These are phyloP conservation scores for Cercospora beticola DNA, from an alignment of 2,329 filamentous ascomycete species.

Conservation along the genomic window DNA sequence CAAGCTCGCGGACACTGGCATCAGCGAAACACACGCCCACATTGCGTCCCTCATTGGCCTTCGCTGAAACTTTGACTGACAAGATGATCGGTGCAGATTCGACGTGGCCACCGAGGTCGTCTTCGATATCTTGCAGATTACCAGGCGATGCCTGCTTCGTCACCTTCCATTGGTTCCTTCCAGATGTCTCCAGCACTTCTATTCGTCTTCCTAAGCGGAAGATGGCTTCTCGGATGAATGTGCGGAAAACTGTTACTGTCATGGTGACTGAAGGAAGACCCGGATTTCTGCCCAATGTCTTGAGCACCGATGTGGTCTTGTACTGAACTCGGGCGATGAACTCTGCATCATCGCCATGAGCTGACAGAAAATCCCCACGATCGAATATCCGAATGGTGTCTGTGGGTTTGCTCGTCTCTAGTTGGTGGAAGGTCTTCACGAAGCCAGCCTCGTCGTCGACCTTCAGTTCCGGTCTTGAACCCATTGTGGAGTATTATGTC, in stretches of 20 bases:
- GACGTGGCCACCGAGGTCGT: constrained; percentile 83
- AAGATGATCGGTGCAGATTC: constrained; percentile 92
- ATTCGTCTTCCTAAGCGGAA: constrained; percentile 87
- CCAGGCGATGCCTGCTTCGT: constrained; percentile 83
- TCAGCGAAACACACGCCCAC: constrained; percentile 98
- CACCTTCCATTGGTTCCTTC: constrained; percentile 88
- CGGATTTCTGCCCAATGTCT: constrained; percentile 82
- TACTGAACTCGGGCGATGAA: constrained; percentile 85
- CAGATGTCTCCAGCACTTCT: constrained; percentile 80
- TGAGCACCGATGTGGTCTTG: constrained; percentile 93
- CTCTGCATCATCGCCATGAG: constrained; percentile 81
- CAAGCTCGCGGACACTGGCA: constrained; percentile 90
- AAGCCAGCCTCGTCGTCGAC: constrained; percentile 97
- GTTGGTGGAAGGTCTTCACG: constrained; percentile 91
- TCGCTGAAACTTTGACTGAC: constrained; percentile 89
- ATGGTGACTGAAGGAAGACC: constrained; percentile 91
- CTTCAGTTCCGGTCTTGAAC: constrained; percentile 58
- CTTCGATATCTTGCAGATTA: constrained; percentile 94
- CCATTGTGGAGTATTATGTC: constrained; percentile 43
- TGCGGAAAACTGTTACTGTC: constrained; percentile 90
- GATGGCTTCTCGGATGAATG: constrained; percentile 90
- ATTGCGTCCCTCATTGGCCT: constrained; percentile 76
- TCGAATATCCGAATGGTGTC: constrained; percentile 91
- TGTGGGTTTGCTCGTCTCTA: constrained; percentile 68
- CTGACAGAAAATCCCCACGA: constrained; percentile 90